These are phyloP conservation scores for Uronychia setigera DNA, from an alignment of 73 alveolate genomes.

Conservation along the genomic window DNA sequence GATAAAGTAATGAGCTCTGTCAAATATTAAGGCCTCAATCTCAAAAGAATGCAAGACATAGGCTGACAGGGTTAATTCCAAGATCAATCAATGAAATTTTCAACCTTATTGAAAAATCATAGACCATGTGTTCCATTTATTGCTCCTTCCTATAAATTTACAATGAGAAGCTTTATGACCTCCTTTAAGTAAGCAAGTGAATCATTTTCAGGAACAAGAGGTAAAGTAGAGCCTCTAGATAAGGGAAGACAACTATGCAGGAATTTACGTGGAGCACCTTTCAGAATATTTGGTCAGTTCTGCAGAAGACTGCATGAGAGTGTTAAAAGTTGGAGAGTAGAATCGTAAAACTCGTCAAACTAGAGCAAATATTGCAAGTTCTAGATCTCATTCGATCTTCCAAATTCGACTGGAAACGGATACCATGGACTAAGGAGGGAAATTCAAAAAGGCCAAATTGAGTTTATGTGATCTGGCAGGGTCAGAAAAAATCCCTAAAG, in stretches of 20 bases:
- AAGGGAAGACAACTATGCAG: constrained; percentile 57
- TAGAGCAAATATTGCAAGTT: constrained; percentile 51
- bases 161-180: constrained; percentile 66
- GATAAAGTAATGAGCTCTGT: neutral
- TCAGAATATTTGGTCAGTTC: constrained; percentile 62
- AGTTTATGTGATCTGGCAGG: constrained; percentile 82
- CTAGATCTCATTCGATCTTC: constrained; percentile 75
- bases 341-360: constrained; percentile 69
- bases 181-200: constrained; percentile 13
- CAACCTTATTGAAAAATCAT: constrained; percentile 5
- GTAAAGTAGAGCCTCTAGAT: constrained; percentile 39
- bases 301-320: constrained; percentile 52
- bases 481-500: constrained; percentile 62
- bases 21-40: neutral
- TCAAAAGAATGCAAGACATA: neutral
- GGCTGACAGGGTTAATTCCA: constrained; percentile 56
- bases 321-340: constrained; percentile 57
- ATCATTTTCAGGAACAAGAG: constrained; percentile 3
- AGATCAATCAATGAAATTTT: constrained; percentile 37
- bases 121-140: constrained; percentile 34
- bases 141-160: constrained; percentile 64
- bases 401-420: constrained; percentile 63
- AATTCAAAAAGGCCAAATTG: constrained; percentile 70
- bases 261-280: constrained; percentile 71
- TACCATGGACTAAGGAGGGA: constrained; percentile 83